Base-by-base conservation (phyloP, 768 basidiomycete species). In the Collybiopsis confluens region DNA sequence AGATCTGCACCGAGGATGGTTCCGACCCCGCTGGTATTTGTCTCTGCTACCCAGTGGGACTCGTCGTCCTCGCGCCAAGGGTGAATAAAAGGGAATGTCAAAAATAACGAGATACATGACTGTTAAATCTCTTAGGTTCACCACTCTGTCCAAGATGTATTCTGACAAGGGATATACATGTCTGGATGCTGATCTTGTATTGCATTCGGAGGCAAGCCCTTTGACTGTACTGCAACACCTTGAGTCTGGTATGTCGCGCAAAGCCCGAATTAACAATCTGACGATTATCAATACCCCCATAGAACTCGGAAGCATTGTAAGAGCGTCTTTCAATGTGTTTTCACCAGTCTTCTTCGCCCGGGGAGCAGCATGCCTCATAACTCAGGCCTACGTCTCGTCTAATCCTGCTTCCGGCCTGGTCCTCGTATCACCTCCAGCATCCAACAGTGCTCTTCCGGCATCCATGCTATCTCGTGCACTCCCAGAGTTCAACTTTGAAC, bases 371-470 rank as follows among this genome's bases (percentile, higher is more conserved):
- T 74, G 82, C 52, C 69, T 87, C 33, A 74, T 89, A 50, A 77
- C 82, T 7, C 83, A 89, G 63, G 73, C 79, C 20, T 89, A 85
- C 64, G 78, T 89, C 56, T 86, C 82, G 1, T 85, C 83, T 20
- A 68, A 86, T 59, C 84, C 86, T 1, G 82, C 82, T 5, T 71
- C 75, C 4, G 86, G 77, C 0, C 70, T 89, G 45, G 73, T 85
- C 54, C 71, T 88, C n/a, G 74, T 85, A 28, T 77, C 79, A 21
- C 82, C 81, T 8, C 82, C 81, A 1, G 45, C 70, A 9, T 70
- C 73, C 38, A 76, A 80, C 51, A 59, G 63, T 7, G 63, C 66
- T 1, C 61, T 78, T 18, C 47, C 64, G 2, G 59, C 56, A 11
- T 50, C 35, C 30, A 49, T 60, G 26, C 70, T 77, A 5, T 71